Evolutionary conservation across 1,284 basidiomycete genomes (phyloP), one percentile per base, ranked within the genome.

Genomic region (Ceratobasidium sp.): DNA sequence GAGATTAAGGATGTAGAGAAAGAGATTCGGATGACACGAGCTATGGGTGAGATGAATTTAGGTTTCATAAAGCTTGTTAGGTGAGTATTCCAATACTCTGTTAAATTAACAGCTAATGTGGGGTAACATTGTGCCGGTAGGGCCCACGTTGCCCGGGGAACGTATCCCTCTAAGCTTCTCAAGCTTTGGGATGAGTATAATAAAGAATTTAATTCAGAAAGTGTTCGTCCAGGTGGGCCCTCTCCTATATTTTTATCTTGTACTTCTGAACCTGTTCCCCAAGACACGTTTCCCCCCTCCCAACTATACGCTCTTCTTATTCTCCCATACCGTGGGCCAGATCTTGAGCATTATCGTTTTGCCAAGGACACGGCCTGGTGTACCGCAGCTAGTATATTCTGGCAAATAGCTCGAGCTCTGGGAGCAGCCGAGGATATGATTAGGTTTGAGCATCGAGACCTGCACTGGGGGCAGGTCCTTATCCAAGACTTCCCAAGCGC

Each of bases 261-360:
- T 12, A 23, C 10, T 30, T 50, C 59, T 30, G 18, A 30, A 64
- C 16, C 46, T 30, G 16, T 46, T 44, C 23, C 23, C 10, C 12
- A 30, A 52, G 59, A 46, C 38, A 30, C 79, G 96, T 94, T 98
- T 81, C 85, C 87, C 16, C 85, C 90, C 3, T 88, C 90, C 0
- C 97, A 98, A 83, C 86, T 90, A 23, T 99, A 97, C 84, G 94
- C 91, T 0, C 90, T 99, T 80, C 92, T 99, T 73, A 91, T 96
- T 23, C 89, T 99, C 64, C 91, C 93, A 0, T 93, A 99, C 81
- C 95, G 94, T 20, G 97, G 97, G 0, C 88, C 89, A 0, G 97
- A 99, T 83, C 87, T 99, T 38, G 97, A 99, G 83, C 88, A 91
- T 10, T 95, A 93, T 97, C 82, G 64, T 69, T 14, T 82, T 84